Base-by-base conservation (phyloP, 1,139 yeast genomes). In the Pichia sp. region DNA sequence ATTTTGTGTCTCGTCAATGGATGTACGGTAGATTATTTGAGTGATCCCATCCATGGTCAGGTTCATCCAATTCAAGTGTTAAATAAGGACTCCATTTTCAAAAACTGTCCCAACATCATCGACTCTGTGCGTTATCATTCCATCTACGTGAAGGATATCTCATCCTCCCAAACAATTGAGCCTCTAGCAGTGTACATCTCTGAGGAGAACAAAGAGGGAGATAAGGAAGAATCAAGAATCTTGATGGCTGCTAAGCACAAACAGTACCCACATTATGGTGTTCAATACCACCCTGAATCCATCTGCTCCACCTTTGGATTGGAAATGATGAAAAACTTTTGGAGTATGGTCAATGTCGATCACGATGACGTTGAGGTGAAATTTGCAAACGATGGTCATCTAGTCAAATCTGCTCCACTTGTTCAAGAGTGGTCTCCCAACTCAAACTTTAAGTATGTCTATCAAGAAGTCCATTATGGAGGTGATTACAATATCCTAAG, bases 281-380 rank as follows among this genome's bases (percentile, higher is more conserved):
- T 93, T 2, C 99, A 93, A 51, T 93, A 88, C 52, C 99, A 93
- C 52, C 98, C 98, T 0, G 99, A 93, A 53, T 86, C 96, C 0
- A 74, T 91, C 28, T 86, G 96, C 51, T 87, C 97, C 0, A 63
- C 66, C 11, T 53, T 62, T 34, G 98, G 98, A 1, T 66, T 56
- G 4, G 54, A 59, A 7, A 58, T 91, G 38, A 55, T 88, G 4
- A 46, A 49, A 17, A 83, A 82, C 52, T 91, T 91, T 55, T 71
- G 85, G 63, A 24, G 41, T 0, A 45, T 76, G 22, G 85, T 93
- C 0, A 22, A 26, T n/a, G 19, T 23, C 19, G 14, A 28, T 17
- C 16, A 19, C n/a, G 4, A 17, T 10, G 3, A 15, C 3, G 7
- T n/a, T 11, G 24, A 17, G 4, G 2, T 6, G 14, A 7, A 12